Evolutionary conservation across 2,329 filamentous ascomycete species (phyloP), one percentile per base, ranked within the genome.

Genomic region (Pseudogymnoascus sp.): DNA sequence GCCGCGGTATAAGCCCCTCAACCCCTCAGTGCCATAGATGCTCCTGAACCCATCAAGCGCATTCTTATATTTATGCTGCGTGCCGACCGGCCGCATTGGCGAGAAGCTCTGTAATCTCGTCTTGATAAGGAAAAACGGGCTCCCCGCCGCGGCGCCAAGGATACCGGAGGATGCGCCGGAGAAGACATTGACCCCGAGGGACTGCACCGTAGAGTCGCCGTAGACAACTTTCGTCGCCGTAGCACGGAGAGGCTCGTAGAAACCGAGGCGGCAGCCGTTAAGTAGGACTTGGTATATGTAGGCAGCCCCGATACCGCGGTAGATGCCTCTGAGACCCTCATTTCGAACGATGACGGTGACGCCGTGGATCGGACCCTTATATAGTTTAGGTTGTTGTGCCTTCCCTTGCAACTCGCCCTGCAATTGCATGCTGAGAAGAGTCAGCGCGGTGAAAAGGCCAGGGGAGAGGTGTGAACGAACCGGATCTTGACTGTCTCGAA

Each of bases 401-500:
- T 93, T 96, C 64, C 87, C 81, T 73, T 97, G 91, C 63, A 99
- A 84, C 77, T 99, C 95, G 76, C 95, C 95, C 77, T 99, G 95
- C 63, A 99, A 78, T 79, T 99, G 95, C 84, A 99, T 86, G 72
- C 91, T 93, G 75, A 45, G 29, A 45, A 51, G 23, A 34, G 23
- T 37, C 47, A 42, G 54, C 57, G 37, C 60, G 31, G 57, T 26
- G 62, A 42, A 31, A 45, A 57, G 18, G 59, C 63, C 1, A 63
- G 34, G 8, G 5, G 12, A 12, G 59, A 40, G 62, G 40, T 40
- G 63, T 16, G 60, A 66, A 73, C 81, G 74, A 81, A 93, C 89
- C 93, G 90, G 74, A 97, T 97, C 84, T 99, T 99, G 75, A 99
- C 92, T 11, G 93, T 97, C 79, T 99, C 95, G 79, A 97, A 97